These are phyloP conservation scores for Chrysanthemum makinoi DNA, from an alignment of 129 eudicot species.

Conservation along the genomic window DNA sequence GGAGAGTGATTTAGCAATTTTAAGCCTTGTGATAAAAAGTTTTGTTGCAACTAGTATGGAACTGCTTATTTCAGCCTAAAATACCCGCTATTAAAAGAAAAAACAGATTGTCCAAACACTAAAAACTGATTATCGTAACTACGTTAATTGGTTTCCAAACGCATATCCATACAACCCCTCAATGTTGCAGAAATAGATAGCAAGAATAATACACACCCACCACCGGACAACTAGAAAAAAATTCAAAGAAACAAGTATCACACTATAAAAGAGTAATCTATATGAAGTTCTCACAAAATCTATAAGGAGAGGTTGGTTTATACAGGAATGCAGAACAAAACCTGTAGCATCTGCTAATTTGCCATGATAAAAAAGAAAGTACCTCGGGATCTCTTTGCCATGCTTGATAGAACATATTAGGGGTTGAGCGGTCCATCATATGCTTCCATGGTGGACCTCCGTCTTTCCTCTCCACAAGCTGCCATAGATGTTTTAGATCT, in stretches of 20 bases:
- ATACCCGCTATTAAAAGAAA: background rate
- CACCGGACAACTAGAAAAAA: background rate
- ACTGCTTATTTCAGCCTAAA: background rate
- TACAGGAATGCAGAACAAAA: background rate
- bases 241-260: background rate
- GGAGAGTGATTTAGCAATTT: background rate
- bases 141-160: background rate
- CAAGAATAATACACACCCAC: background rate
- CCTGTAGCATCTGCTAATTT: background rate
- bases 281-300: background rate
- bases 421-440: constrained; percentile 65
- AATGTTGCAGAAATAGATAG: background rate
- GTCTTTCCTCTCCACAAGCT: constrained; percentile 67
- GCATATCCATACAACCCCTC: background rate
- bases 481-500: constrained; percentile 60
- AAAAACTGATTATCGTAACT: too few relatives aligned
- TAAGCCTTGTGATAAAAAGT: background rate
- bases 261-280: background rate
- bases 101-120: too few relatives aligned
- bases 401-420: constrained; percentile 66
- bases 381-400: constrained; percentile 81
- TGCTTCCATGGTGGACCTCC: constrained; percentile 85
- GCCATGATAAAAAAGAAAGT: background rate
- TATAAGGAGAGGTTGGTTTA: background rate
- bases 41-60: background rate